These are phyloP conservation scores for Flaveria robusta DNA, from an alignment of 129 eudicot genomes.

Conservation along the genomic window DNA sequence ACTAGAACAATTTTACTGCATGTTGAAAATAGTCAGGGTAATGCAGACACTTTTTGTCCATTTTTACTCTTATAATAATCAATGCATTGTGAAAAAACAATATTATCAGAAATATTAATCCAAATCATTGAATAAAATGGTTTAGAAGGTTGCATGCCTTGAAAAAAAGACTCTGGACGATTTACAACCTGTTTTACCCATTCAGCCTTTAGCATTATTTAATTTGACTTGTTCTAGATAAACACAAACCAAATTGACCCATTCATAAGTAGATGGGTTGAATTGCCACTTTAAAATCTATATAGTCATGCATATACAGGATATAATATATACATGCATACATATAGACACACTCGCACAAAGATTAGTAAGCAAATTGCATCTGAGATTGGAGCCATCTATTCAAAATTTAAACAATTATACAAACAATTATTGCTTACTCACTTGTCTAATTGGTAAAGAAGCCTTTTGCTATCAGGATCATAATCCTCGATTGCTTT, in stretches of 20 bases:
- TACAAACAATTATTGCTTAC: conserved; percentile 18
- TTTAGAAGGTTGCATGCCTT: not conserved
- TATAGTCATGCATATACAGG: not conserved
- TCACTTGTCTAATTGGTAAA: conserved; percentile 81
- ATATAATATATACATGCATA: not conserved
- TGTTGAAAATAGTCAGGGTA: not conserved
- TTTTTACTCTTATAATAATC: not conserved
- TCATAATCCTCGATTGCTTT: conserved; percentile 81
- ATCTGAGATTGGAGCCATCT: conserved; percentile 5
- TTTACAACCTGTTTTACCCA: not conserved
- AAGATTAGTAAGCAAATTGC: not conserved
- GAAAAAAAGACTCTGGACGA: not conserved
- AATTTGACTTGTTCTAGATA: not conserved
- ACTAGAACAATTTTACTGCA: not conserved
- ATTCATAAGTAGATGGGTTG: not conserved
- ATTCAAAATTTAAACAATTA: not conserved
- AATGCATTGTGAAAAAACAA: not conserved
- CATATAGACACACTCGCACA: not conserved
- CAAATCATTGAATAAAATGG: not conserved
- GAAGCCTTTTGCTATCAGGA: conserved; percentile 81
- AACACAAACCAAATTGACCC: conserved; percentile 5
- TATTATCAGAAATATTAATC: not conserved
- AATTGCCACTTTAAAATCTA: not conserved
- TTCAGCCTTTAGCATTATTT: not conserved
- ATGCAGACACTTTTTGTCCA: conserved; percentile 1